Percentiles rank a stretch among this genome's conserved stretches.
Evolutionary conservation across 1,139 yeast genomes (phyloP).

Genomic region (Pichia sp.): DNA sequence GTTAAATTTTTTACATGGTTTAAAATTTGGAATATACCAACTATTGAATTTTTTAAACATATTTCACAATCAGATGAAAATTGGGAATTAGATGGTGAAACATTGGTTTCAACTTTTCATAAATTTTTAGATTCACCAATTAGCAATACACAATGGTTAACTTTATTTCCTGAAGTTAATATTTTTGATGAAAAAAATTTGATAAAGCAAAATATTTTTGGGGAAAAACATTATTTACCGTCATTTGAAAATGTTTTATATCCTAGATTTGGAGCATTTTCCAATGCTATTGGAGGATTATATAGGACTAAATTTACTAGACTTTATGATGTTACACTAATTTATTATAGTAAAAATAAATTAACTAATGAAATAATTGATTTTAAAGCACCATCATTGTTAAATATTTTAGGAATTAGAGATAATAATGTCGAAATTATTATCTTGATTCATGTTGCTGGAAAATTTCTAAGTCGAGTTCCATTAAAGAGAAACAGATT

Average conservation of each 20-base stretch:
- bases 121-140: slow-evolving; percentile 14
- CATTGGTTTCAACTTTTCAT: slow-evolving; percentile 24
- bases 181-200: slow-evolving; percentile 46
- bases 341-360: slow-evolving; percentile 32
- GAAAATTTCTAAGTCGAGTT: slow-evolving; percentile 41
- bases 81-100: slow-evolving; percentile 47
- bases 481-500: slow-evolving; percentile 47
- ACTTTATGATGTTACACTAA: slow-evolving; percentile 49
- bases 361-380: slow-evolving; percentile 7
- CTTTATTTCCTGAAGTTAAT: slow-evolving; percentile 70
- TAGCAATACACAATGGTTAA: slow-evolving; percentile 42
- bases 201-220: slow-evolving; percentile 43
- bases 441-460: slow-evolving; percentile 45
- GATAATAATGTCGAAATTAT: slow-evolving; percentile 33
- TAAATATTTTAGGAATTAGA: slow-evolving; percentile 46
- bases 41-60: slow-evolving; percentile 36
- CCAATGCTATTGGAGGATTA: slow-evolving; percentile 43
- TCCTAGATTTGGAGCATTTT: slow-evolving; percentile 55
- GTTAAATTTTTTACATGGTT: slow-evolving; percentile 60
- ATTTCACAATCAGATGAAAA: slow-evolving; percentile 53
- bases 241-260: slow-evolving; percentile 49
- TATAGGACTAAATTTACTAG: slow-evolving; percentile 36
- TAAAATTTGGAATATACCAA: slow-evolving; percentile 50
- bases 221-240: slow-evolving; percentile 49
- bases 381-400: slow-evolving; percentile 43